Evolutionary conservation across 495 filamentous ascomycete genomes (phyloP).

Genomic region (Mytilinidion resinicola): DNA sequence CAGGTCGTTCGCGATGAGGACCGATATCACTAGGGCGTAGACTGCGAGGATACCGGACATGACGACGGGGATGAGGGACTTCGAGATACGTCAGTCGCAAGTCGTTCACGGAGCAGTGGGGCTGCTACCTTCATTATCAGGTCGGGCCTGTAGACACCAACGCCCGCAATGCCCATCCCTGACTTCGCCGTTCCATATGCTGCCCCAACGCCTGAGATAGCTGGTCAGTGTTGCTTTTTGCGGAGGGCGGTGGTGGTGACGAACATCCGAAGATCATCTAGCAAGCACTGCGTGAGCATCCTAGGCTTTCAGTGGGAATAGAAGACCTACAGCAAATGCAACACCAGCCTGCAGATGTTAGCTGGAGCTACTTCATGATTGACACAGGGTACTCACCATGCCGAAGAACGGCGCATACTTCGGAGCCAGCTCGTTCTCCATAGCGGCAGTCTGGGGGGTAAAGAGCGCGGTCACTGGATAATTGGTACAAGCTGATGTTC

Average conservation of each 20-base stretch:
- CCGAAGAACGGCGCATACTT: constrained; percentile 97
- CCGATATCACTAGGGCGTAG: constrained; percentile 92
- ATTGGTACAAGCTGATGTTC: not conserved
- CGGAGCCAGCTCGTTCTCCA: constrained; percentile 67
- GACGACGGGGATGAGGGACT: constrained; percentile 93
- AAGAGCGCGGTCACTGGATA: not conserved
- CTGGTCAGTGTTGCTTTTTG: constrained; percentile 7
- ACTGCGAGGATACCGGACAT: constrained; percentile 99
- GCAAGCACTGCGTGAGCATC: constrained; percentile 5
- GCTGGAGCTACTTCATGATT: constrained; percentile 15
- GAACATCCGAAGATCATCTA: constrained; percentile 87
- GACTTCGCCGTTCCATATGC: constrained; percentile 97
- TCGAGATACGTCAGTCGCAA: constrained; percentile 4
- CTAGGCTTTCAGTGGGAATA: not conserved
- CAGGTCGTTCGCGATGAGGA: constrained; percentile 85
- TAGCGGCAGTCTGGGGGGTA: constrained; percentile 29
- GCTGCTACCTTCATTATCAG: constrained; percentile 90
- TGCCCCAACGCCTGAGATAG: constrained; percentile 67
- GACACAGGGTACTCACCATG: constrained; percentile 60
- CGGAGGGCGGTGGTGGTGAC: constrained; percentile 24
- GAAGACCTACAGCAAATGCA: constrained; percentile 75
- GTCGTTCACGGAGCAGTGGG: not conserved
- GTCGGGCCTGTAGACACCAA: constrained; percentile 86
- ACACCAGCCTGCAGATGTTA: constrained; percentile 64
- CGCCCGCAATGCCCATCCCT: constrained; percentile 91